Conservation (phyloP, 805 yeast genomes). For the Candida sanyiensis region DNA sequence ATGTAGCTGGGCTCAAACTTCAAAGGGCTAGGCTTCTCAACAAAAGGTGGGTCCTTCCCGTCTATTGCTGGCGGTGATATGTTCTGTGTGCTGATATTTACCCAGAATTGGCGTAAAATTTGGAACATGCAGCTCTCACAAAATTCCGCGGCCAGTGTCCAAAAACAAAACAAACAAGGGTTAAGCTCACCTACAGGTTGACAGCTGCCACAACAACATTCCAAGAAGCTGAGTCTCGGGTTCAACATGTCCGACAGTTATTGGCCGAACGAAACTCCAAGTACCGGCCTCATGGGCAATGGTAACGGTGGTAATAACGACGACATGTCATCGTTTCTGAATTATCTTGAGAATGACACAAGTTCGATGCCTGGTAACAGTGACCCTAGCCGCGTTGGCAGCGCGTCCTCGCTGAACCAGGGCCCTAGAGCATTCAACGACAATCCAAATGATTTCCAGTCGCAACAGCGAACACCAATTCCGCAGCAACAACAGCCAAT, state of each 20-base stretch:
- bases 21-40: no score
- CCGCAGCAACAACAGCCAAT: conserved; percentile 23
- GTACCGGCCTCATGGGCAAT: conserved; percentile 14
- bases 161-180: not conserved
- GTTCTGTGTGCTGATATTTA: no score
- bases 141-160: no score
- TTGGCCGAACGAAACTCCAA: conserved; percentile 25
- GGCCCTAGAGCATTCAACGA: conserved; percentile 5
- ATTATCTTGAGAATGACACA: conserved; percentile 38
- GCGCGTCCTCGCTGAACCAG: conserved; percentile 2
- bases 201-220: not conserved
- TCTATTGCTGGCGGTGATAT: no score
- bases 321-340: conserved; percentile 42
- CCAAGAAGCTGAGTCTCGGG: not conserved
- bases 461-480: conserved; percentile 6
- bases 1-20: no score
- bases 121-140: no score
- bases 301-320: conserved; percentile 16
- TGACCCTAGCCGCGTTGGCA: not conserved
- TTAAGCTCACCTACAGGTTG: not conserved
- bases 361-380: conserved; percentile 2
- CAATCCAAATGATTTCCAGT: conserved; percentile 4
- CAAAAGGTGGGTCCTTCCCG: no score
- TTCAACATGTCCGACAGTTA: conserved; percentile 22
- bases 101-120: no score